Percentiles rank a stretch among this genome's conserved stretches.
Conservation (phyloP, 2,329 filamentous ascomycete genomes). For the Amphichorda felina region DNA sequence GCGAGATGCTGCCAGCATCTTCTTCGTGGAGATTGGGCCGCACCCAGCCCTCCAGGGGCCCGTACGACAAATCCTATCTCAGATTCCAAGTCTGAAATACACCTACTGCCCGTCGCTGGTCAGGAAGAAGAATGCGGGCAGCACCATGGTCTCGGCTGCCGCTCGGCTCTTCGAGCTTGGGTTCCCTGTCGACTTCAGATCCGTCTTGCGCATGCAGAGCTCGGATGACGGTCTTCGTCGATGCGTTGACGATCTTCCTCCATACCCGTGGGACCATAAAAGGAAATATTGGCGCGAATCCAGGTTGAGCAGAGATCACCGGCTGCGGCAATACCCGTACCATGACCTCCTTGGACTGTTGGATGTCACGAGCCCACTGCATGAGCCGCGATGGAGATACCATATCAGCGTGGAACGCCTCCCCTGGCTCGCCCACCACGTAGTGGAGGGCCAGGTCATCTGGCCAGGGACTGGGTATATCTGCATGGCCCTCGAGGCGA, state of each 20-base stretch:
- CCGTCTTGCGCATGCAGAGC: too few relatives aligned
- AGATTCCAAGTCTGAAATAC: too few relatives aligned
- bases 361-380: constrained; percentile 5
- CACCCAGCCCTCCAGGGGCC: too few relatives aligned
- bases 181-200: too few relatives aligned
- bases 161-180: too few relatives aligned
- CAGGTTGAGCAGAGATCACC: constrained; percentile 14
- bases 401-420: constrained; percentile 11
- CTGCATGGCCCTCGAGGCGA: constrained; percentile 18
- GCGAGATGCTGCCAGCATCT: too few relatives aligned
- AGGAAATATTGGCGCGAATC: constrained; percentile 19
- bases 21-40: too few relatives aligned
- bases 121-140: too few relatives aligned
- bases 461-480: constrained; percentile 21
- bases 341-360: constrained; percentile 12
- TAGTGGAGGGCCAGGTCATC: constrained; percentile 12
- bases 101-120: too few relatives aligned
- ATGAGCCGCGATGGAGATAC: constrained; percentile 12
- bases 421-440: constrained; percentile 20
- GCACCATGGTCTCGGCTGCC: too few relatives aligned
- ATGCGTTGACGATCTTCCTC: constrained; percentile 7
- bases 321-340: constrained; percentile 14
- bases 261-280: constrained; percentile 23
- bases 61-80: too few relatives aligned
- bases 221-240: too few relatives aligned